Conservation (phyloP, 371 early-diverging fungal species). For the Phascolomyces articulosus region DNA sequence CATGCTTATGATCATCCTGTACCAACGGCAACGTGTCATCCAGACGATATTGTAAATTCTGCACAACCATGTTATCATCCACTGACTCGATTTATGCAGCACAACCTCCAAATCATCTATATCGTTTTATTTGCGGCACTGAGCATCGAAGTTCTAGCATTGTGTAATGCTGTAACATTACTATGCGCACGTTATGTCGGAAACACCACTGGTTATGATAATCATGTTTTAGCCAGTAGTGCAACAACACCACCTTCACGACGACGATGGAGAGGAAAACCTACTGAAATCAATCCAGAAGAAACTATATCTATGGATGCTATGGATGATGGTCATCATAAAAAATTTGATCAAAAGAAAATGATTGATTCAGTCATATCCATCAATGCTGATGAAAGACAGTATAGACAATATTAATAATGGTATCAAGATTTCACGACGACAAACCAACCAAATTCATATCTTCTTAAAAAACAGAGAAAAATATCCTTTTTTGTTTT, state of each 20-base stretch:
- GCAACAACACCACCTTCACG: not conserved
- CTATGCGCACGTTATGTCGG: conserved; percentile 26
- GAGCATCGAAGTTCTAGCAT: conserved; percentile 35
- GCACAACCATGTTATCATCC: conserved; percentile 34
- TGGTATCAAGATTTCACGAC: too few relatives aligned
- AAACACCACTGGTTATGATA: conserved; percentile 1
- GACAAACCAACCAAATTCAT: too few relatives aligned
- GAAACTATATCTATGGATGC: not conserved
- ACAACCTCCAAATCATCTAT: conserved; percentile 29
- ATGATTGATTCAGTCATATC: conserved; percentile 17
- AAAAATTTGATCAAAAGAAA: conserved; percentile 1
- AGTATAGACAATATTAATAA: conserved; percentile 5
- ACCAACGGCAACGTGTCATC: conserved; percentile 24
- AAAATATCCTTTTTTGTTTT: too few relatives aligned
- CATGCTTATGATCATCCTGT: conserved; percentile 32
- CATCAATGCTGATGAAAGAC: conserved; percentile 1
- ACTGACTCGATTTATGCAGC: conserved; percentile 23
- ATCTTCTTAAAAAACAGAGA: too few relatives aligned
- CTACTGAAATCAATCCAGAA: not conserved
- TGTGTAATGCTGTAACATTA: conserved; percentile 37
- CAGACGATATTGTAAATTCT: conserved; percentile 26
- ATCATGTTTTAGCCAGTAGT: too few relatives aligned
- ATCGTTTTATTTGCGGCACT: conserved; percentile 38
- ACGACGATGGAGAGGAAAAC: conserved; percentile 3
- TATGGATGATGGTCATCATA: not conserved